Percentiles rank a stretch among this genome's conserved stretches.
These are phyloP conservation scores for Chionographis japonica DNA, from an alignment of 106 monocot species.

Conservation along the genomic window DNA sequence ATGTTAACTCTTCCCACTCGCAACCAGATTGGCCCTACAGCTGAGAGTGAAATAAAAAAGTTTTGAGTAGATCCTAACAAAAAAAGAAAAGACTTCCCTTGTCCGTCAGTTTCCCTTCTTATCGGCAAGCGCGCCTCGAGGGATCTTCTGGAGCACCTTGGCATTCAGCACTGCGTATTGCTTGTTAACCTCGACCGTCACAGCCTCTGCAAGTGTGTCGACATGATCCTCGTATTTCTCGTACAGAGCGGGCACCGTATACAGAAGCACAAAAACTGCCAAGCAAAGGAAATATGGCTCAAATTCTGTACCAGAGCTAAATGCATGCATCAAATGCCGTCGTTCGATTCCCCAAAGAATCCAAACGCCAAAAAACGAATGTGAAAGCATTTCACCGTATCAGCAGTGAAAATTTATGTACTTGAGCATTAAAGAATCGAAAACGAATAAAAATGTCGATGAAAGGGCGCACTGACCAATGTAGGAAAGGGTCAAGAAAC, in stretches of 20 bases:
- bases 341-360: too few relatives aligned
- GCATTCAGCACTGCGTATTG: slow-evolving; percentile 20
- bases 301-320: too few relatives aligned
- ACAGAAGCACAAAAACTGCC: slow-evolving; percentile 30
- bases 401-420: not conserved
- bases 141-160: slow-evolving; percentile 29
- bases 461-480: slow-evolving; percentile 29
- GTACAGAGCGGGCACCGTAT: slow-evolving; percentile 21
- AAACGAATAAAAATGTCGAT: not conserved
- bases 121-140: slow-evolving; percentile 16
- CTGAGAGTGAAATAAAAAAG: too few relatives aligned
- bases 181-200: slow-evolving; percentile 19
- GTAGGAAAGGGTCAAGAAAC: slow-evolving; percentile 57
- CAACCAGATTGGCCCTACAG: too few relatives aligned
- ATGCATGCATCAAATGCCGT: too few relatives aligned
- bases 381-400: not conserved
- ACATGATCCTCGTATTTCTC: slow-evolving; percentile 31
- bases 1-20: too few relatives aligned
- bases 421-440: not conserved
- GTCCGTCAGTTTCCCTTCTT: slow-evolving; percentile 20
- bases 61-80: too few relatives aligned
- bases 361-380: not conserved
- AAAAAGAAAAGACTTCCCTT: too few relatives aligned
- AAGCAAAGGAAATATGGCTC: not conserved
- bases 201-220: slow-evolving; percentile 12